Base-by-base conservation (phyloP, 768 basidiomycete species). In the Lenzites betulinus region DNA sequence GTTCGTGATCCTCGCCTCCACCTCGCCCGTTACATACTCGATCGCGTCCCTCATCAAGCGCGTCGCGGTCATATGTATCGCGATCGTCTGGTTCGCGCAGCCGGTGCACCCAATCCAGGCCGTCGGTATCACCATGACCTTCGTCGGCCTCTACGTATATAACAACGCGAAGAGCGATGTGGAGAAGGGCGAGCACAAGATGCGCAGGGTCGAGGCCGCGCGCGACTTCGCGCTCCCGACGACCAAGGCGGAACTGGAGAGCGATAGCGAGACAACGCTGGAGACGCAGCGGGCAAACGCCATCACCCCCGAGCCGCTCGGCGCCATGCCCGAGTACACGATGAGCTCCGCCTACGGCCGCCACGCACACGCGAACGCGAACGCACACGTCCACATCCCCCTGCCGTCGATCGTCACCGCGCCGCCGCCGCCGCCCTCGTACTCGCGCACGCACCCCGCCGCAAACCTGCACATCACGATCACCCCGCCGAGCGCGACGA, bases 41-140 rank as follows among this genome's bases (percentile, higher is more conserved):
- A 98, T 99, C 73, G 97, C 97, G 2, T 97, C 94, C 3, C 86
- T 99, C 69, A 86, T 98, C 78, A 99, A 99, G 75, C 93, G 97
- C 25, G 95, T 99, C 56, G 94, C 88, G 47, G 97, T 99, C 69
- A 99, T 99, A 70, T 95, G 94, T 77, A 90, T 98, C 67, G 97
- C 97, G 20, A 92, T 99, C 70, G 79, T 95, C 51, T 99, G 96
- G 96, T 98, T 98, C 78, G 87, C 83, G 57, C 96, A 98, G 76
- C 71, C 80, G 36, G 85, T 98, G 18, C 90, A 95, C 61, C 84
- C 83, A 11, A 69, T 97, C 20, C 95, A 98, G 74, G 95, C 83
- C 4, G 70, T 91, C 50, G 97, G 97, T n/a, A 99, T 99, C 69
- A 78, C 78, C 20, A 71, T 97, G 76, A 97, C 97, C 0, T 98